Evolutionary conservation across 2,329 filamentous ascomycete genomes (phyloP), one percentile per base, ranked within the genome.

Genomic region (Boeremia exigua): DNA sequence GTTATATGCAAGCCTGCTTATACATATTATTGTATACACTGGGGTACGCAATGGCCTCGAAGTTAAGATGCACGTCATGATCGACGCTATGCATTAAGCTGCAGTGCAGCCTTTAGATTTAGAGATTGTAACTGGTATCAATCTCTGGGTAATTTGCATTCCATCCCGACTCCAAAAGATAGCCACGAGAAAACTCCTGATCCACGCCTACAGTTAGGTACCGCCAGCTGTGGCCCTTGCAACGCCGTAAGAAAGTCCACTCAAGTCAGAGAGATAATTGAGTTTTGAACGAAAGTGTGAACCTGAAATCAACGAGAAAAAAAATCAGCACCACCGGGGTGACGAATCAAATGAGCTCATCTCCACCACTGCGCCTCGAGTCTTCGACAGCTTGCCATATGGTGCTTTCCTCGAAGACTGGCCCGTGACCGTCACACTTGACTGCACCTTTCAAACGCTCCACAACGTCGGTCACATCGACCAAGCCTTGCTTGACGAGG

Each of bases 391-490:
- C 91, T 58, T 82, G 79, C 38, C 86, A 75, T 14, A 98, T 88
- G 39, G 86, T 85, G 23, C 83, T 79, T 74, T 96, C 93, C 58
- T 90, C 88, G 66, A 96, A 96, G 36, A 95, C 92, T 2, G 93
- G 93, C 0, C 93, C 79, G 70, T 92, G 88, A 2, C 92, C 93
- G 75, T 97, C 90, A 72, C 92, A 96, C 68, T 88, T 86, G 15
- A 91, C 90, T 67, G 85, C 79, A 15, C 83, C 81, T 78, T 91
- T 93, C 48, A 98, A 79, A 11, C 87, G 82, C 69, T 95, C 89
- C 72, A 89, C 92, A 29, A 97, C 90, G 71, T 89, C 84, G 33
- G 83, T 88, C 11, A 97, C 86, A 73, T 98, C 91, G 25, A 97
- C 88, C 17, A 91, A 80, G 0, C 92, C 92, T 42, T 84, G 83